A percentile compares a stretch with the other conserved stretches of the same genome.
These are phyloP conservation scores for Silene latifolia DNA, from an alignment of 148 eudicot genomes.

Conservation along the genomic window DNA sequence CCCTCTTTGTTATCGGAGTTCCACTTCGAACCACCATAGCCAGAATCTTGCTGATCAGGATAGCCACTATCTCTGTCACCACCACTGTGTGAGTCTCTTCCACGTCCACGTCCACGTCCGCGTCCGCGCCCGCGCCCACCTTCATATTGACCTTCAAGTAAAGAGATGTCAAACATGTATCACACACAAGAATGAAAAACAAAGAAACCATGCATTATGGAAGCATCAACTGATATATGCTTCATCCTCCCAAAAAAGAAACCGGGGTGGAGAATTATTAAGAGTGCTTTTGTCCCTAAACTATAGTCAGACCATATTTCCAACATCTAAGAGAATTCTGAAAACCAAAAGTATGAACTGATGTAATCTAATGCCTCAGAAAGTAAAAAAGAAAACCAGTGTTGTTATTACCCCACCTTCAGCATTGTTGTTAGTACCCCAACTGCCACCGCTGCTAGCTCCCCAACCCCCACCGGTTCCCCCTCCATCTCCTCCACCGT, in stretches of 20 bases:
- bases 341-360: background rate
- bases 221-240: background rate
- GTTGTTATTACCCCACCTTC: background rate
- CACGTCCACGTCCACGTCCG: conserved; percentile 63
- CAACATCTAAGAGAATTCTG: background rate
- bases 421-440: background rate
- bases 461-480: background rate
- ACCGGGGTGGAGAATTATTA: background rate
- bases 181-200: background rate
- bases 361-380: background rate
- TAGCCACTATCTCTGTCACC: background rate
- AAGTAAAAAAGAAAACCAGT: background rate
- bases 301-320: background rate
- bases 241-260: background rate
- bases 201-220: background rate
- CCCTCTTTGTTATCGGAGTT: too few relatives aligned
- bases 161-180: conserved; percentile 3
- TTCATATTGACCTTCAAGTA: conserved; percentile 18
- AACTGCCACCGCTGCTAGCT: background rate
- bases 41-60: conserved; percentile 34
- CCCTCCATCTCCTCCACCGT: background rate
- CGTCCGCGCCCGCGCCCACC: conserved; percentile 59
- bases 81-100: conserved; percentile 33
- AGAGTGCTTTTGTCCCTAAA: background rate
- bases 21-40: background rate